A percentile compares a stretch with the other conserved stretches of the same genome.
Conservation (phyloP, 192 early-diverging fungal genomes). For the Backusella psychrophila region DNA sequence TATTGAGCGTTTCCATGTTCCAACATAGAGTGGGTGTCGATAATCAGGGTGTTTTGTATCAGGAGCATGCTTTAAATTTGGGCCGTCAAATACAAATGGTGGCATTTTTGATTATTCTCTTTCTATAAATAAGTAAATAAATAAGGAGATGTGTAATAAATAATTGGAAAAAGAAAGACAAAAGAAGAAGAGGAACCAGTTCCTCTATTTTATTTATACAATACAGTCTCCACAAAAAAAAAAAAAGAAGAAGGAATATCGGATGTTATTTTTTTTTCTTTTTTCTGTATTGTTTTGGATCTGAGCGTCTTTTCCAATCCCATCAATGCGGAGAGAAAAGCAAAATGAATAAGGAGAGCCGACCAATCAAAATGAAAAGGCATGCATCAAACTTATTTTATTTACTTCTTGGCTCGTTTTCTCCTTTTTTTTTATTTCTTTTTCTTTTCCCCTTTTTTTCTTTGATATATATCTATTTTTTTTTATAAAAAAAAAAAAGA, state of each 20-base stretch:
- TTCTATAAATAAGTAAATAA: neutral
- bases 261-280: neutral
- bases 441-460: neutral
- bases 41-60: conserved; percentile 46
- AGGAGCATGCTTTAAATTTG: neutral
- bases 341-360: neutral
- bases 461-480: neutral
- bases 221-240: neutral
- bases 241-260: neutral
- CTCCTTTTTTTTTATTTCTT: neutral
- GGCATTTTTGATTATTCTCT: conserved; percentile 7
- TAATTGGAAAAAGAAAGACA: neutral
- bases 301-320: neutral
- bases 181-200: neutral
- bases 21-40: conserved; percentile 76
- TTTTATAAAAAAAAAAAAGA: neutral
- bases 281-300: neutral
- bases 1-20: conserved; percentile 79
- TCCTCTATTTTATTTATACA: neutral
- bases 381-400: neutral
- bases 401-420: neutral
- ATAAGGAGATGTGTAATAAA: neutral
- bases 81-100: conserved; percentile 21
- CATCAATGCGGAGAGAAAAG: neutral
- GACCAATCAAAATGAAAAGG: neutral